A percentile compares a stretch with the other conserved stretches of the same genome.
Evolutionary conservation across 495 filamentous ascomycete genomes (phyloP).

Genomic region (Penicillium paxilli): DNA sequence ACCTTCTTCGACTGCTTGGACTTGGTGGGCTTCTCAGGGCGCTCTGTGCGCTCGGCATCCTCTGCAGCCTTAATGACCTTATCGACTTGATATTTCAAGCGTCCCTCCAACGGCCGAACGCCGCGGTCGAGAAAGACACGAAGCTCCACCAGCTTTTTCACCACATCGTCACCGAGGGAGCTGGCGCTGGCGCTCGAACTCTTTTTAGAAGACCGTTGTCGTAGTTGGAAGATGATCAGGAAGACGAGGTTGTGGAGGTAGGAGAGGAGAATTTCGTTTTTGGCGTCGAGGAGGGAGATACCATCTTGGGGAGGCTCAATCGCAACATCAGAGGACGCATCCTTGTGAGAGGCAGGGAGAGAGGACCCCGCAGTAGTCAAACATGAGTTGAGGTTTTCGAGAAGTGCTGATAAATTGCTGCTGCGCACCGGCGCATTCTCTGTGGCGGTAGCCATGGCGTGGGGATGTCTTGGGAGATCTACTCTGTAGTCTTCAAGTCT

Average conservation of each 20-base stretch:
- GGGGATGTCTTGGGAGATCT: no score
- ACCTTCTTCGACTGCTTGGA: conserved; percentile 27
- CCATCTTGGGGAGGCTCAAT: conserved; percentile 73
- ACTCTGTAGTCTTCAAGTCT: no score
- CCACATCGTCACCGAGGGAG: conserved; percentile 57
- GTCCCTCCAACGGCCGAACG: conserved; percentile 81
- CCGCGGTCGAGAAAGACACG: conserved; percentile 89
- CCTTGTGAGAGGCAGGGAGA: conserved; percentile 51
- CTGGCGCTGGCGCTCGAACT: conserved; percentile 20
- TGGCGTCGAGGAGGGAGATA: conserved; percentile 90
- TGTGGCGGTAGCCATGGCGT: conserved; percentile 26
- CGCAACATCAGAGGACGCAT: conserved; percentile 37
- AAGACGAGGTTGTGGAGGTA: conserved; percentile 95
- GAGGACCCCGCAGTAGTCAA: conserved; percentile 60
- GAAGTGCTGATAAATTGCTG: conserved; percentile 50
- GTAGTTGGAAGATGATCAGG: conserved; percentile 78
- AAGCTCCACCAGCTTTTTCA: conserved; percentile 81
- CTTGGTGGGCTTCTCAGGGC: conserved; percentile 21
- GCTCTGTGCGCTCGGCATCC: conserved; percentile 57
- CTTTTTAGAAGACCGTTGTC: conserved; percentile 45
- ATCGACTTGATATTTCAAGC: conserved; percentile 84
- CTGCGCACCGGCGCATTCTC: conserved; percentile 23
- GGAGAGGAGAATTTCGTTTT: conserved; percentile 92
- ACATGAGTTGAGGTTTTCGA: conserved; percentile 64
- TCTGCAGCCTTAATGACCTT: conserved; percentile 86